Base-by-base conservation (phyloP, 495 filamentous ascomycete genomes). In the Aspergillus coremiiformis region DNA sequence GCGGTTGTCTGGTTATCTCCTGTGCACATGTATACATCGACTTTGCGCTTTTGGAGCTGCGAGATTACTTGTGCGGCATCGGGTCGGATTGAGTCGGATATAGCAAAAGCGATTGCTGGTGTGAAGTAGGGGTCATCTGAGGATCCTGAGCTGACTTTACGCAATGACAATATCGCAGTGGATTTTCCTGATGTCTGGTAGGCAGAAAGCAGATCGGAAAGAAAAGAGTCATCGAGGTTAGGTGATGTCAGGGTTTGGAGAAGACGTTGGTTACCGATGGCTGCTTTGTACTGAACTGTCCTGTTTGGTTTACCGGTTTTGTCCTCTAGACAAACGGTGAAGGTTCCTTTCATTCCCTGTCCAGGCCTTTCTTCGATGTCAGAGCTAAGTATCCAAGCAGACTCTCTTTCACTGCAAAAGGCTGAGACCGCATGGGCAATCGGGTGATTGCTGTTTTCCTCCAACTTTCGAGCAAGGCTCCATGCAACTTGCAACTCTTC, bases 1-100 rank as follows among this genome's bases (percentile, higher is more conserved):
- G 81, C 81, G n/a, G 74, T 77, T 32, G 50, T 73, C 37, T 68
- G 61, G 56, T 77, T 77, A 66, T 97, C 92, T 14, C 92, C 92
- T 3, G 90, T 93, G 39, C 95, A 84, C 89, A 97, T 95, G 81
- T 84, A 96, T 22, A 95, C 86, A 3, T 80, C 75, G 47, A 88
- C 83, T 22, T 62, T 73, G 22, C 76, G 78, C 20, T 78, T 66
- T 49, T 82, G 78, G 5, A 97, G 82, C n/a, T 83, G 71, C 5
- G 67, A 61, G 58, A 96, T 80, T 24, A 92, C 80, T 6, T 64
- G 54, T 17, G 73, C 63, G 0, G 92, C 83, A 63, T 94, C 89
- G 4, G 84, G 81, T 3, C 93, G 87, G 55, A 96, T 76, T 1
- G 87, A 83, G 60, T 97, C 92, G 57, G 53, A 83, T 66, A 46